Evolutionary conservation across 2,329 filamentous ascomycete species (phyloP), one percentile per base, ranked within the genome.

Genomic region (Lasiodiplodia hormozganensis): DNA sequence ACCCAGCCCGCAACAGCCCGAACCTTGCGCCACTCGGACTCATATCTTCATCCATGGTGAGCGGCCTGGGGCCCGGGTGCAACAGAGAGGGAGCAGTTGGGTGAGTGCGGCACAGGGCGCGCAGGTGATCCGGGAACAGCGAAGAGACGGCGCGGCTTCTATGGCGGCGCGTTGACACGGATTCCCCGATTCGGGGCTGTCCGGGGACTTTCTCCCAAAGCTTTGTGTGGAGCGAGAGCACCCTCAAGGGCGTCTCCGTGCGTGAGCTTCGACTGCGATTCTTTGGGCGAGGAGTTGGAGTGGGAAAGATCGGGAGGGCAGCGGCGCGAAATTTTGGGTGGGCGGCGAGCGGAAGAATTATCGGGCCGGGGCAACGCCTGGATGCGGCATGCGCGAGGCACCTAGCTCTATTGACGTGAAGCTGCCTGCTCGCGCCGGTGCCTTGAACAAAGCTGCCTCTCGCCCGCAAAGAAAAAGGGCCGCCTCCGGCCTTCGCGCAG

Each of bases 181-280:
- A 88, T 81, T 83, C 80, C 84, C 85, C 72, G 71, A 65, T 84
- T 80, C 83, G 77, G 86, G 87, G 84, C 72, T 90, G 94, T 97
- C 95, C 95, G 95, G 95, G 95, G 95, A 98, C 95, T 98, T 98
- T 98, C 95, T 97, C 95, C 95, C 94, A 96, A 97, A 97, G 94
- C 94, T 72, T 74, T 79, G 65, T 80, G 75, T 77, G 23, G 58
- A 67, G 72, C 75, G 75, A 75, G 72, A 76, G 78, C 76, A 75
- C 75, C 79, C 76, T 77, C 76, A 76, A 52, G 43, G 75, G 76
- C 78, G 77, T 88, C 68, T 69, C 93, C 91, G 93, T 97, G 85
- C 91, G 92, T 94, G 84, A 93, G 94, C 95, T 97, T 97, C 91
- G 94, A 97, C 90, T 91, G 94, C 95, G 95, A 97, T 97, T 93